Conservation (phyloP, 176 grass and related monocot species). For the Phoenix roebelenii region DNA sequence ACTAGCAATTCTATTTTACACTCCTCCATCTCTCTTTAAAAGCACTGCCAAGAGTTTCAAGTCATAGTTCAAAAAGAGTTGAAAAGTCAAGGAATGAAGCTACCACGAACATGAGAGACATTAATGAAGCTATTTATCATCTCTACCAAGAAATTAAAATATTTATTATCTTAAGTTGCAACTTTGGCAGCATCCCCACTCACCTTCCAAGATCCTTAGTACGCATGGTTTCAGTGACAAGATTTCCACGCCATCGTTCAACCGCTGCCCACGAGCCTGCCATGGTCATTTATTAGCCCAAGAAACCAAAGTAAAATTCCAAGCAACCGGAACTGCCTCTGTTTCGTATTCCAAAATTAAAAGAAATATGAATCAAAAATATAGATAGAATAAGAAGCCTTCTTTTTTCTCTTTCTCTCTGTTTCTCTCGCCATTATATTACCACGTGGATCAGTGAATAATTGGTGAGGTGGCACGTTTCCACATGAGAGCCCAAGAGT, state of each 20-base stretch:
- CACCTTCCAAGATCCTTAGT: conserved; percentile 71
- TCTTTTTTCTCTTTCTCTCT: too few species aligned
- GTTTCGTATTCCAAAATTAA: neutral
- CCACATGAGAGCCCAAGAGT: conserved; percentile 63
- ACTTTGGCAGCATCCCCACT: conserved; percentile 6
- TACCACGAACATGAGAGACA: too few species aligned
- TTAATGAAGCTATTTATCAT: too few species aligned
- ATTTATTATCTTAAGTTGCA: too few species aligned
- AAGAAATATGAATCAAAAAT: too few species aligned
- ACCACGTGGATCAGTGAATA: conserved; percentile 89
- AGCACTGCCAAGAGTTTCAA: too few species aligned
- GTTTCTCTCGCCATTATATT: neutral
- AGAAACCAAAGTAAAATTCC: neutral
- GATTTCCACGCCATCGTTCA: conserved; percentile 73
- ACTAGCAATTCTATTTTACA: too few species aligned
- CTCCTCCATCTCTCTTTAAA: too few species aligned
- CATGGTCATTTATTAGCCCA: neutral
- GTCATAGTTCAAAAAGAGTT: too few species aligned
- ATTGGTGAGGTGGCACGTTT: conserved; percentile 87
- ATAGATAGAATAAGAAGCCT: too few species aligned
- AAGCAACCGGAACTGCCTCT: neutral
- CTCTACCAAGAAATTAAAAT: too few species aligned
- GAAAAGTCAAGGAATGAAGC: too few species aligned
- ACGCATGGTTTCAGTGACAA: conserved; percentile 58
- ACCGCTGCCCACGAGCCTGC: conserved; percentile 61